A percentile compares a stretch with the other conserved stretches of the same genome.
These are phyloP conservation scores for Macrolepiota fuliginosa DNA, from an alignment of 768 basidiomycete species.

Conservation along the genomic window DNA sequence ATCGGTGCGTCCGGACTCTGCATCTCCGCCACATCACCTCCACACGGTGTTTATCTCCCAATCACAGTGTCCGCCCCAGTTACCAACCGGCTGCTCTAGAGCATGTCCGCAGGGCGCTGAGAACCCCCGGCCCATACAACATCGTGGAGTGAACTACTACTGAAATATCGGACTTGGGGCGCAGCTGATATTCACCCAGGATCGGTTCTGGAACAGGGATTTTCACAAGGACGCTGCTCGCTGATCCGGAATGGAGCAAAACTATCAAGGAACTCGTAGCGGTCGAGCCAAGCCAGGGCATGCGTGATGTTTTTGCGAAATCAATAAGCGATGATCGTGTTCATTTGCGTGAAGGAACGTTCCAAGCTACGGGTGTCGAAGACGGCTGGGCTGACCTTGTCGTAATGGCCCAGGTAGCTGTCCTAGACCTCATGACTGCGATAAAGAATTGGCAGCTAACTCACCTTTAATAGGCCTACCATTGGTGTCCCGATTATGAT, in stretches of 20 bases:
- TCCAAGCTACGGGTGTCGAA: constrained; percentile 56
- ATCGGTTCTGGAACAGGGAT: constrained; percentile 87
- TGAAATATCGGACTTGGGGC: neutral
- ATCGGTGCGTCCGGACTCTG: constrained; percentile 41
- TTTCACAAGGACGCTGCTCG: constrained; percentile 80
- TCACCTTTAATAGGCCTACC: constrained; percentile 64
- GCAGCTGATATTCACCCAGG: constrained; percentile 35
- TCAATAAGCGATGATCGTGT: constrained; percentile 52
- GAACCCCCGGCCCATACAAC: constrained; percentile 42
- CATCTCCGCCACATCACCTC: neutral
- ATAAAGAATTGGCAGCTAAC: neutral
- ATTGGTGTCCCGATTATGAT: constrained; percentile 87
- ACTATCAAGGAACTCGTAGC: constrained; percentile 57
- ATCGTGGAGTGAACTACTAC: constrained; percentile 61
- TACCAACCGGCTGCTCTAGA: constrained; percentile 67
- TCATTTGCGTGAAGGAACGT: constrained; percentile 61
- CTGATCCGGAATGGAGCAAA: constrained; percentile 52
- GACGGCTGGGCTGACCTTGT: constrained; percentile 78
- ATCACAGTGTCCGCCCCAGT: constrained; percentile 70
- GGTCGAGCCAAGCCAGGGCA: constrained; percentile 84
- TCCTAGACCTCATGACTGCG: neutral
- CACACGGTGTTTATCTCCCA: neutral
- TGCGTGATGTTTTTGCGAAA: constrained; percentile 71
- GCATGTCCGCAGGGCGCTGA: constrained; percentile 52
- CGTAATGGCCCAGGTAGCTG: constrained; percentile 70